Base-by-base conservation (phyloP, 2,329 filamentous ascomycete genomes). In the Colletotrichum orchidophilum region DNA sequence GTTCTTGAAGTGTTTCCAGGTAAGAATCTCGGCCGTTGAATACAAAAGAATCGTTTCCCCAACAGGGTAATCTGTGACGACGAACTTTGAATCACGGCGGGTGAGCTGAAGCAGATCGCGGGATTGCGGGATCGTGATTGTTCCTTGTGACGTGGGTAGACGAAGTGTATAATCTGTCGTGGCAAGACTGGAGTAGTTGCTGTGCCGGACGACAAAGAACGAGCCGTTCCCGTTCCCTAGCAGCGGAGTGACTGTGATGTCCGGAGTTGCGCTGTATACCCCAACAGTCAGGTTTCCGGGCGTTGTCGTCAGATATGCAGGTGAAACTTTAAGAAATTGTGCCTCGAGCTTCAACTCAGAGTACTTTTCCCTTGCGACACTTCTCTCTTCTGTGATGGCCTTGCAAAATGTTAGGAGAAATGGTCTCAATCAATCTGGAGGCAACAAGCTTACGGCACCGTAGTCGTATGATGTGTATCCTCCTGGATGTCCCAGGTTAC, bases 261-360 rank as follows among this genome's bases (percentile, higher is more conserved):
- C 83, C 0, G 78, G 73, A 35, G 85, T 88, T 5, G 84, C 77
- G 29, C 85, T 90, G 76, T 87, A 89, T 2, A 87, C 82, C 27
- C 87, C 87, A 7, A 82, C 81, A 11, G 84, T 84, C 42, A 83
- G 78, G 74, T 85, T 82, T 12, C 86, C 86, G 1, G 90, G 87
- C 0, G 82, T 84, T 0, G 90, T 87, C 3, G 87, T 87, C 21
- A 94, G 81, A 75, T 94, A 95, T 0, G 87, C 89, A 0, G 92
- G 91, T 0, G 92, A 93, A 0, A 90, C 92, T 75, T 91, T 91
- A 63, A 94, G 80, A 79, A 96, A 96, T 75, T 94, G 92, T 29
- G 89, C 92, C 73, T 94, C 83, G 1, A 96, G 87, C 77, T 96
- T 96, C 29, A 93, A 84, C 78, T 96, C 93, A 52, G 90, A 91